Base-by-base conservation (phyloP, 1,284 basidiomycete genomes). In the Stygiomarasmius scandens region DNA sequence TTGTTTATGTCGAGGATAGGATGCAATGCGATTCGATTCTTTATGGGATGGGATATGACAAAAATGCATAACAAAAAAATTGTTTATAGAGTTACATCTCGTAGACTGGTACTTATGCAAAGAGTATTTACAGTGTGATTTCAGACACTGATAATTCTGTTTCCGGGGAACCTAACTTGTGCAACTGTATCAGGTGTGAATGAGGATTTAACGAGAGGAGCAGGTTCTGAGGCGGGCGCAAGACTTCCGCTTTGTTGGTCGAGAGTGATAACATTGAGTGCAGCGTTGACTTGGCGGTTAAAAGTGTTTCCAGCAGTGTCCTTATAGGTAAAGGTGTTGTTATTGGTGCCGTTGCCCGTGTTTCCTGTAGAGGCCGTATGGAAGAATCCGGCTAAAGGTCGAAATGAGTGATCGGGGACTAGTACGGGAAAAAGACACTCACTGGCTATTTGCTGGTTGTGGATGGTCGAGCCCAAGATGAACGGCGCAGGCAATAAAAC, bases 271-370 rank as follows among this genome's bases (percentile, higher is more conserved):
- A 78, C 78, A 66, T 86, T 82, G 63, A 81, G 74, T 9, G 78
- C 78, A 2, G 86, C 84, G 58, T 83, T 77, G 55, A 92, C 88
- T 32, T 75, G 66, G 55, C 89, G 77, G 52, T 72, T 70, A 69
- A 80, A 92, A 0, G 87, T 88, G 69, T 90, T 87, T 48, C 84
- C 85, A 10, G 69, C 69, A 22, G 67, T 62, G 66, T 92, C 88
- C 9, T 68, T 61, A 65, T 91, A 92, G 47, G 68, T 71, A 70
- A 91, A 85, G 8, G 79, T 81, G 68, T 91, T 90, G 69, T 80
- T 82, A 68, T 76, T 89, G 2, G 85, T 88, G 38, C 88, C 89
- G 58, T 88, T 89, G 0, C 85, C 87, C 19, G 69, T 77, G 69
- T 85, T 86, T 5, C 84, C 81, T 0, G 71, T 71, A 4, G 77